Base-by-base conservation (phyloP, 495 filamentous ascomycete species). In the Aspergillus egyptiacus region DNA sequence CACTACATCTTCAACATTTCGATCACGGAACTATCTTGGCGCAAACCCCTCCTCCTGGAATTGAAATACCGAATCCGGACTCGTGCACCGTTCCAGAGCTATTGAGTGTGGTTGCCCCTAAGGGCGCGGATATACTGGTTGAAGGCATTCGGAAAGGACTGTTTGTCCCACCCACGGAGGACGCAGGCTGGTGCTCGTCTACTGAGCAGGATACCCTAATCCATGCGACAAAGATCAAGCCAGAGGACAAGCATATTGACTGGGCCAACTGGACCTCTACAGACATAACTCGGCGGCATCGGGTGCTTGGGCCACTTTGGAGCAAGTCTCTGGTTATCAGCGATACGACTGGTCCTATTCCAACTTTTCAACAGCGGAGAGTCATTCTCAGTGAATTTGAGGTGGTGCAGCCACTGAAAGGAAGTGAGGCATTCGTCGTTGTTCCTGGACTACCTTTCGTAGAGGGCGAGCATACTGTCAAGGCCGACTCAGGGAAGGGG, bases 11-110 rank as follows among this genome's bases (percentile, higher is more conserved):
- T 0, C 66, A 72, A 9, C 59, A 68, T 45, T 95, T 96, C 59
- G 93, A 98, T 66, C 76, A 79, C 33, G 93, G 93, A 13, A 59
- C 60, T 13, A 78, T 95, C 14, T 71, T 98, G 11, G 67, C 77
- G 6, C 90, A 91, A 65, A 84, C 80, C 0, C 75, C 72, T 5
- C 30, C 52, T 2, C 78, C 79, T 13, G 77, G 75, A 7, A 57
- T 84, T 25, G 55, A 65, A 2, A 71, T 84, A 41, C 73, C 73
- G 6, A 67, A 65, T 27, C 58, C 71, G 7, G 59, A 62, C 2
- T 62, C 63, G 9, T 70, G 62, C 32, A 76, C 71, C 8, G 63
- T 77, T 3, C 58, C 65, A 6, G 63, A 76, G 15, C 51, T 79
- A 33, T 35, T 67, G 17, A 48, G 59, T n/a, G 18, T 71, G 15